Percentiles rank a stretch among this genome's conserved stretches.
These are phyloP conservation scores for Byssoonygena ceratinophila DNA, from an alignment of 2,329 filamentous ascomycete genomes.

Conservation along the genomic window DNA sequence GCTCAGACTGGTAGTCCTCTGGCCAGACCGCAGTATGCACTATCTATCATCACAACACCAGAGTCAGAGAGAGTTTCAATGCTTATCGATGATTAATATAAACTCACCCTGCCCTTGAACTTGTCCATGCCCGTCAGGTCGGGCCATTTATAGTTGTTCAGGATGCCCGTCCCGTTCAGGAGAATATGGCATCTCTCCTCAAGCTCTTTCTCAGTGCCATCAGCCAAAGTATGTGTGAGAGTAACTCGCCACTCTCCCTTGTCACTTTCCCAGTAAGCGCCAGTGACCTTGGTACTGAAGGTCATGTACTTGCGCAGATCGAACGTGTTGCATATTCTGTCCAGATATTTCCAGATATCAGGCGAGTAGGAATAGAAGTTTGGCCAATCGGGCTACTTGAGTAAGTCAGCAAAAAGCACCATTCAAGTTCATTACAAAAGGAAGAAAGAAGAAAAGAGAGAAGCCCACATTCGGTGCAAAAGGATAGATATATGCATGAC, in stretches of 20 bases:
- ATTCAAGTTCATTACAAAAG: neutral
- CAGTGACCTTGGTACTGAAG: slow-evolving; percentile 41
- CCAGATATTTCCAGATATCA: slow-evolving; percentile 41
- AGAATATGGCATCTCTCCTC: slow-evolving; percentile 28
- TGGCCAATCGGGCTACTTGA: slow-evolving; percentile 37
- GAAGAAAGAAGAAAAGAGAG: neutral
- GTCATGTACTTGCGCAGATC: slow-evolving; percentile 44
- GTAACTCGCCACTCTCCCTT: slow-evolving; percentile 43
- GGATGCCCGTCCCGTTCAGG: slow-evolving; percentile 32
- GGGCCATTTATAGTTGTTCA: slow-evolving; percentile 39
- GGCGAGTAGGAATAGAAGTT: slow-evolving; percentile 38
- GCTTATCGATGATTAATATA: too few relatives aligned
- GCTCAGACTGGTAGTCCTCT: slow-evolving; percentile 32
- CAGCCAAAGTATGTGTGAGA: slow-evolving; percentile 32
- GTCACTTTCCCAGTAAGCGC: slow-evolving; percentile 42
- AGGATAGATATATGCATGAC: slow-evolving; percentile 37
- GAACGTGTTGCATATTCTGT: slow-evolving; percentile 41
- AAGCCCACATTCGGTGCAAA: slow-evolving; percentile 32
- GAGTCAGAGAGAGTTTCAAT: too few relatives aligned
- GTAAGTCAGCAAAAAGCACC: neutral
- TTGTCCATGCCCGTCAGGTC: slow-evolving; percentile 37
- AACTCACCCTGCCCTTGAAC: slow-evolving; percentile 36
- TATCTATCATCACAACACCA: slow-evolving; percentile 21
- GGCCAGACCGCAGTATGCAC: slow-evolving; percentile 40
- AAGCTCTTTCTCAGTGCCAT: slow-evolving; percentile 26